Evolutionary conservation across 805 yeast genomes (phyloP).

Genomic region (Kodamaea leandrae): DNA sequence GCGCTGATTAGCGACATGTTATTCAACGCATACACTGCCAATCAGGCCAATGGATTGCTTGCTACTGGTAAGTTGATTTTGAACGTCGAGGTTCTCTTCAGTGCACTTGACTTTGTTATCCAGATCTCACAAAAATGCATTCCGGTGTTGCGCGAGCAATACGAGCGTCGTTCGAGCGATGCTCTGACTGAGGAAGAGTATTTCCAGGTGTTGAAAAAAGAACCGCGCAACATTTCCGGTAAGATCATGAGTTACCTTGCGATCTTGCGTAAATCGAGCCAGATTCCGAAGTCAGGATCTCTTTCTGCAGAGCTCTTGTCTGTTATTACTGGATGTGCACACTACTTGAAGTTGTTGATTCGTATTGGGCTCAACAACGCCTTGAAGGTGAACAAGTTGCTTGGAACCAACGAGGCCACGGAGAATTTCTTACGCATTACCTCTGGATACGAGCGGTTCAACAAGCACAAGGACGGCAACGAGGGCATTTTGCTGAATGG

Average conservation of each 20-base stretch:
- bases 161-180: slow-evolving; percentile 6
- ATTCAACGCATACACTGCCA: slow-evolving; percentile 72
- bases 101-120: slow-evolving; percentile 54
- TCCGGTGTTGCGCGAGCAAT: slow-evolving; percentile 10
- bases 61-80: slow-evolving; percentile 72
- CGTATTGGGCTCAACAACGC: slow-evolving; percentile 79
- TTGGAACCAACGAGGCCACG: slow-evolving; percentile 58
- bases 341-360: slow-evolving; percentile 80
- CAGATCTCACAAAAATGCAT: slow-evolving; percentile 8
- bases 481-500: slow-evolving; percentile 11
- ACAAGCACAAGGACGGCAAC: slow-evolving; percentile 8
- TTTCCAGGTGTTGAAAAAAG: slow-evolving; percentile 45
- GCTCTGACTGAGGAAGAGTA: slow-evolving; percentile 24
- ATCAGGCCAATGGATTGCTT: slow-evolving; percentile 61
- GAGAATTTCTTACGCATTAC: slow-evolving; percentile 58
- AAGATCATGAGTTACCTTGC: slow-evolving; percentile 89
- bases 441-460: slow-evolving; percentile 22
- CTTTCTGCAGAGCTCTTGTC: slow-evolving; percentile 69
- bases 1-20: slow-evolving; percentile 89
- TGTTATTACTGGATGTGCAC: slow-evolving; percentile 87
- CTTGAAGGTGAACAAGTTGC: slow-evolving; percentile 58
- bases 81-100: slow-evolving; percentile 73
- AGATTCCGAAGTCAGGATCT: slow-evolving; percentile 36
- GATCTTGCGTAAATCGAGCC: slow-evolving; percentile 61
- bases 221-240: slow-evolving; percentile 85